A percentile compares a stretch with the other conserved stretches of the same genome.
phyloP scores from a whole-genome alignment of 257 asterid species.

The Solanum lycopersicoides region DNA sequence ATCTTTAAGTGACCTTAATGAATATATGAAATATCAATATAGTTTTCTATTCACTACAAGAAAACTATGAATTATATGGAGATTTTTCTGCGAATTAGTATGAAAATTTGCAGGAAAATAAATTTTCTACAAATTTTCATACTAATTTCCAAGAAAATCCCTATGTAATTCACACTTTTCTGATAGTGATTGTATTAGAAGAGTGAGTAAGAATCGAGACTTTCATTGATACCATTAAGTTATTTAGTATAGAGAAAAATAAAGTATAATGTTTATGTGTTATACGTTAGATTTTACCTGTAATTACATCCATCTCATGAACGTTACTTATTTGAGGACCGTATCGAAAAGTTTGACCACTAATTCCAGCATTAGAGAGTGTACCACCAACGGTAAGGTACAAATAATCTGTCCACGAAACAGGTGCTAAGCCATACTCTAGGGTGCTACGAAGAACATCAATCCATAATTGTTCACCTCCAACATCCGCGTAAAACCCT shows the following conservation, averaged over 20 bases:
- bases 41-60: not conserved
- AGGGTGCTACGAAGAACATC: conserved; percentile 30
- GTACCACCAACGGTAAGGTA: conserved; percentile 69
- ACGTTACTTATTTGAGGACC: conserved; percentile 79
- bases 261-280: not conserved
- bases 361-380: conserved; percentile 63
- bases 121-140: no score
- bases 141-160: no score
- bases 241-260: not conserved
- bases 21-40: no score
- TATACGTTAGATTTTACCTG: conserved; percentile 22
- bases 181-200: not conserved
- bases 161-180: no score
- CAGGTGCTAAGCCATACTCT: conserved; percentile 42
- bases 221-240: not conserved
- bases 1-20: not conserved
- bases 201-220: not conserved
- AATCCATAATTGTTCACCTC: conserved; percentile 65
- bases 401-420: conserved; percentile 67
- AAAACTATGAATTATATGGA: no score
- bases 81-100: no score
- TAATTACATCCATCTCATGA: conserved; percentile 52
- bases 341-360: conserved; percentile 55
- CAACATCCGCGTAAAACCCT: conserved; percentile 62
- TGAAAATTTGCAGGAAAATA: no score